A percentile compares a stretch with the other conserved stretches of the same genome.
These are phyloP conservation scores for Silene coronaria DNA, from an alignment of 179 eudicot species.

Conservation along the genomic window DNA sequence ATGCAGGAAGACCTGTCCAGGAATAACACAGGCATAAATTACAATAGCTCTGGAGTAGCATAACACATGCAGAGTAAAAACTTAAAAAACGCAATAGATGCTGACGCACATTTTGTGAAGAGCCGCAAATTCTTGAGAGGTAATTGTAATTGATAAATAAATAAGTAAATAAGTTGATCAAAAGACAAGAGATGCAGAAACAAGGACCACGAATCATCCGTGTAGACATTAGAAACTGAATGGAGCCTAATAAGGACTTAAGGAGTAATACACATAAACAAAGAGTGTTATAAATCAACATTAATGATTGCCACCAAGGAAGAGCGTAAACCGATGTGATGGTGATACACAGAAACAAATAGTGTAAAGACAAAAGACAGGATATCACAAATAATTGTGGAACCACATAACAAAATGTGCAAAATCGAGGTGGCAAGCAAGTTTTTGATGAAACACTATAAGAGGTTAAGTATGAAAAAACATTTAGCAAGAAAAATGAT, in stretches of 20 bases:
- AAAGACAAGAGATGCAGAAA: background rate
- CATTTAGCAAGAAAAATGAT: background rate
- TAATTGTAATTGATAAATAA: background rate
- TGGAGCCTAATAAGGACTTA: background rate
- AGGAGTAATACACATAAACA: background rate
- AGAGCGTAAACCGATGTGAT: background rate
- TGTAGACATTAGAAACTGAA: background rate
- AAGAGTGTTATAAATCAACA: background rate
- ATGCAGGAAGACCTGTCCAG: constrained; percentile 12
- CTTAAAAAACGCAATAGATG: background rate
- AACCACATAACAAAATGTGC: background rate
- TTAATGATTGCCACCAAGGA: background rate
- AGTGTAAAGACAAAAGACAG: background rate
- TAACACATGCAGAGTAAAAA: background rate
- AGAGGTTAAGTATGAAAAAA: background rate
- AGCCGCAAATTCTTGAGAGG: background rate
- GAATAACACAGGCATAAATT: background rate
- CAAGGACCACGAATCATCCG: too few species aligned
- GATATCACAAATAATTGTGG: background rate
- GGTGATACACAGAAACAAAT: background rate
- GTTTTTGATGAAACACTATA: background rate
- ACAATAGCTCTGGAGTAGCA: background rate
- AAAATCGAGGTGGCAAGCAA: constrained; percentile 4
- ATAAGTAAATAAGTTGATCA: background rate
- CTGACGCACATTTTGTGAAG: background rate